Percentiles rank a stretch among this genome's conserved stretches.
Evolutionary conservation across 345 rosid genomes (phyloP).

Genomic region (Aquilaria malaccensis): DNA sequence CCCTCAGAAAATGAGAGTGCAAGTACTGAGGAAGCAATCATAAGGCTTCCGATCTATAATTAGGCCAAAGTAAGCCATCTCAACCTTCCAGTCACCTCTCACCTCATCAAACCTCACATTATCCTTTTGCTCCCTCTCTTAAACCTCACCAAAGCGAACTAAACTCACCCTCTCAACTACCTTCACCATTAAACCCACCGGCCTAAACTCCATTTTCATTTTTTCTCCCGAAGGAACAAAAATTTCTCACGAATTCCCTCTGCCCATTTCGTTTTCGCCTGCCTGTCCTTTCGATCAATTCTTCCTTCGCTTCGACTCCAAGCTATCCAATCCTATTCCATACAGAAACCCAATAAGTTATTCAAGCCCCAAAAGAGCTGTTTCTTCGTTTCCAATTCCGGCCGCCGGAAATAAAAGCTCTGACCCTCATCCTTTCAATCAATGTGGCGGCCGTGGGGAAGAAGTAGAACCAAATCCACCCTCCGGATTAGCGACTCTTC

Average conservation of each 20-base stretch:
- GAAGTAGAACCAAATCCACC: conserved; percentile 31
- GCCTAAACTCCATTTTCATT: neutral
- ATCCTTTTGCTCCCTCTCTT: neutral
- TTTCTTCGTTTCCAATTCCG: neutral
- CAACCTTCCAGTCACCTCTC: conserved; percentile 5
- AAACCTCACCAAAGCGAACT: conserved; percentile 3
- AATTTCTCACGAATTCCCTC: conserved; percentile 3
- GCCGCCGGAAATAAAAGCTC: neutral
- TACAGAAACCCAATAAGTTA: neutral
- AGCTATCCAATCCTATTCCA: neutral
- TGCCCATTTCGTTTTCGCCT: neutral
- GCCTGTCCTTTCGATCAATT: neutral
- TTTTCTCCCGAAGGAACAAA: neutral
- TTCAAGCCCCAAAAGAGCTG: neutral
- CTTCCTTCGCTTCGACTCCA: conserved; percentile 1
- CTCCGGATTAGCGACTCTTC: conserved; percentile 37
- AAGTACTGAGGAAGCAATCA: no score
- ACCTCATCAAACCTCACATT: neutral
- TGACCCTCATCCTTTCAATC: conserved; percentile 16
- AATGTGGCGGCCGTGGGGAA: conserved; percentile 88
- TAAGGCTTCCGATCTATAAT: conserved; percentile 23
- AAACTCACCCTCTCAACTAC: conserved; percentile 22
- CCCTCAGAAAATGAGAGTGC: no score
- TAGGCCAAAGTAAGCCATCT: conserved; percentile 17
- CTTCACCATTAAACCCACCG: conserved; percentile 28